Base-by-base conservation (phyloP, 768 basidiomycete genomes). In the Boletus rex-veris region DNA sequence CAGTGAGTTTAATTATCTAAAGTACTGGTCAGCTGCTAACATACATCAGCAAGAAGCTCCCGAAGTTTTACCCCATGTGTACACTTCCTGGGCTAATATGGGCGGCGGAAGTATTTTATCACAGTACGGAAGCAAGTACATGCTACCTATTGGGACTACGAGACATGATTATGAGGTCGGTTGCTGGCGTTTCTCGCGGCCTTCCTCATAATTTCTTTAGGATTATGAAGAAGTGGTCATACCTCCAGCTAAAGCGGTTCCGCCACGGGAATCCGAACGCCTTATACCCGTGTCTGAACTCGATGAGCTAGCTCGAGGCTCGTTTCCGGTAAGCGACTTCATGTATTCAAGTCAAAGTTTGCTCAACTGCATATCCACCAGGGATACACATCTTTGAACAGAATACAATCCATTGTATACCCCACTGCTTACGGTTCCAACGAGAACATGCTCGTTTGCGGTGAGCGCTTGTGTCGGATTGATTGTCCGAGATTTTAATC, bases 331-430 rank as follows among this genome's bases (percentile, higher is more conserved):
- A 64, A 59, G 80, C 66, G 8, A 12, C 16, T 15, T 47, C n/a
- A 24, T 3, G 18, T 43, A 24, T 41, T 16, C 41, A 26, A 37
- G 35, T 28, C 7, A 24, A 30, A n/a, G 36, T 50, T 31, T 37
- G 4, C 30, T 45, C 33, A 38, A 28, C 37, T 41, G 7, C 40
- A 55, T 39, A 39, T 37, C 1, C 44, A 51, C 15, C 16, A 96
- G 94, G 90, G 90, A 28, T 99, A 98, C 64, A 74, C 78, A 31
- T 78, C 85, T 10, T 76, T 99, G 58, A 99, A 99, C 68, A 81
- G 97, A 58, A 88, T 99, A 54, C 97, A 99, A 67, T 95, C 92
- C 1, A 92, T 98, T 55, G 86, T 98, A 18, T 98, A 88, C 72
- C 86, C 89, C 0, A 91, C 90, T 3, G 97, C 95, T 1, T 98